Evolutionary conservation across 116 monocot species (phyloP), one percentile per base, ranked within the genome.

Genomic region (Dioscorea cayenensis): DNA sequence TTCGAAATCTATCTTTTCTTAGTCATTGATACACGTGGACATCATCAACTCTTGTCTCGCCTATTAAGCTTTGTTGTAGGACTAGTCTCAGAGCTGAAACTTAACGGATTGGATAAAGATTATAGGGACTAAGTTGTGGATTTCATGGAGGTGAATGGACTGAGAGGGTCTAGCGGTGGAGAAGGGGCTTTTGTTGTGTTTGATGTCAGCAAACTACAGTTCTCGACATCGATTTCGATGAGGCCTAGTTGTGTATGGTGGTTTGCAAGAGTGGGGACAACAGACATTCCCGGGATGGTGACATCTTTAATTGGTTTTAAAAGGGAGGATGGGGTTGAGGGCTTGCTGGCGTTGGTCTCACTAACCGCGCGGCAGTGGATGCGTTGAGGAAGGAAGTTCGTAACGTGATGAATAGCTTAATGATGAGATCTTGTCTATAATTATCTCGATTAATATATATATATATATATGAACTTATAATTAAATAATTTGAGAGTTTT

Each of bases 221-320:
- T 80, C 59, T 75, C 60, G 75, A 70, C 14, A 75, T 80, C 60
- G 80, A 80, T 58, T 67, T 71, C 21, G 80, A 20, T 71, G 74
- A 75, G 80, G 75, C 58, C 59, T 11, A 49, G 75, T 48, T 18
- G 48, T 79, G 28, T 70, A 74, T 35, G 73, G 64, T 20, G 55
- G 74, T 36, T 52, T 5, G 51, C 79, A 4, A 66, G 50, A 43
- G 63, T 51, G 2, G 69, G 76, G 28, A 69, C 63, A 7, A 69
- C 63, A 63, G 76, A 48, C 14, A 22, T 63, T 7, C 69, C 76
- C 0, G 76, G 76, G 49, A 69, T 37, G 37, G 76, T 76, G 76
- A 76, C 69, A 63, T 63, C 76, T 2, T n/a, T 76, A 69, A 63
- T 63, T 69, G 69, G 63, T 69, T 62, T 36, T 19, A 60, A 51